Conservation (phyloP, 2,329 filamentous ascomycete genomes). For the Pestalotiopsis sp. region DNA sequence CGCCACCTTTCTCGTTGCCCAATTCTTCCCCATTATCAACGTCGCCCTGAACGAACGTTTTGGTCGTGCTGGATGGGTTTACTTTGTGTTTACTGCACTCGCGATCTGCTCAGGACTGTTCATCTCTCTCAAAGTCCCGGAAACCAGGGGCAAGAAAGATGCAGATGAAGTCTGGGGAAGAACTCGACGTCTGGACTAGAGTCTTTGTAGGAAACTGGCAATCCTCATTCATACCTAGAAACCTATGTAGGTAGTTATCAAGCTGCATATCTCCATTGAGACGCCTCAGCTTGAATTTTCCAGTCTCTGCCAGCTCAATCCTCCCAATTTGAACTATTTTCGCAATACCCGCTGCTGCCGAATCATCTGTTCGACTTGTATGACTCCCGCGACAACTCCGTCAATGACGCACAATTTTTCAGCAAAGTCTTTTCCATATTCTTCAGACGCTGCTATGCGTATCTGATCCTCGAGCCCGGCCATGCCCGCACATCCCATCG, state of each 20-base stretch:
- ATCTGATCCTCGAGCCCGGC: conserved; percentile 81
- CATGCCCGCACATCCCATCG: conserved; percentile 92
- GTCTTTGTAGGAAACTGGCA: neutral
- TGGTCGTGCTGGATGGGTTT: conserved; percentile 79
- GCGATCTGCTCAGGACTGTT: conserved; percentile 73
- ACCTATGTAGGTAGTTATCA: too few relatives aligned
- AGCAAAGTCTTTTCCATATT: conserved; percentile 63
- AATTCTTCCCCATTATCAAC: conserved; percentile 92
- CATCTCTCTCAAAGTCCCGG: conserved; percentile 75
- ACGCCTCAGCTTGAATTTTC: too few relatives aligned
- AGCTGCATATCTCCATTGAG: too few relatives aligned
- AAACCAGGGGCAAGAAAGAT: conserved; percentile 84
- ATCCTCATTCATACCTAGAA: too few relatives aligned
- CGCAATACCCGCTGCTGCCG: conserved; percentile 42
- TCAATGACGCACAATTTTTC: conserved; percentile 70
- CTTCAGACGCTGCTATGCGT: conserved; percentile 66
- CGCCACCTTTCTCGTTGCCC: conserved; percentile 88
- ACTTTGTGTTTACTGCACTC: conserved; percentile 85
- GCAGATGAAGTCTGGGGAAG: conserved; percentile 92
- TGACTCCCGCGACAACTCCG: conserved; percentile 73
- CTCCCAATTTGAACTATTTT: neutral
- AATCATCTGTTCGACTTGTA: conserved; percentile 61
- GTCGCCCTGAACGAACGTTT: conserved; percentile 65
- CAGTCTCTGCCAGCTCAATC: neutral
- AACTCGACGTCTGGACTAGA: conserved; percentile 54